Conservation (phyloP, 495 filamentous ascomycete species). For the Annulohypoxylon maeteangense region DNA sequence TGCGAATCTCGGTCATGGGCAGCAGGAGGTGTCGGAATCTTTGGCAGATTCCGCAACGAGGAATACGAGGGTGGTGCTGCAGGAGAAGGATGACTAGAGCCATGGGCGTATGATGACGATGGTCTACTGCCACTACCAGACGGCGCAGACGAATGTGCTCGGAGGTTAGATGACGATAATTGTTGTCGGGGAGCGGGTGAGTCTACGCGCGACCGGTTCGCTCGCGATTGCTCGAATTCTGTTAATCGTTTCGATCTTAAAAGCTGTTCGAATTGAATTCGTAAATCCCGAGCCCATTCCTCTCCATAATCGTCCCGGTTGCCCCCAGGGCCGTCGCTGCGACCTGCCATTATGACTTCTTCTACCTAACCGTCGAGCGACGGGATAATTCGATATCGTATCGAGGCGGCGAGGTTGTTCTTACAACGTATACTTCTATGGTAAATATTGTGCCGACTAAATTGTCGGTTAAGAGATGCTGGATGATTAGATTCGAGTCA, state of each 20-base stretch:
- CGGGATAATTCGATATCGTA: background rate
- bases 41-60: slow-evolving; percentile 77
- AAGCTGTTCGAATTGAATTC: slow-evolving; percentile 76
- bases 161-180: slow-evolving; percentile 56
- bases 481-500: slow-evolving; percentile 22
- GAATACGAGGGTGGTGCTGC: slow-evolving; percentile 70
- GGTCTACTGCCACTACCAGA: slow-evolving; percentile 49
- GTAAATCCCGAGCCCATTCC: slow-evolving; percentile 64
- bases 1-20: slow-evolving; percentile 73
- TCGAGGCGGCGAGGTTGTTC: background rate
- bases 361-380: slow-evolving; percentile 4
- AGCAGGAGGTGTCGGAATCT: slow-evolving; percentile 79
- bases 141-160: slow-evolving; percentile 50
- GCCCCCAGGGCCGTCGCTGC: slow-evolving; percentile 34
- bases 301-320: slow-evolving; percentile 56
- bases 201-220: slow-evolving; percentile 52
- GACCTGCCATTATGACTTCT: slow-evolving; percentile 40
- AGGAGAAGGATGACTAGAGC: slow-evolving; percentile 33
- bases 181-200: slow-evolving; percentile 50
- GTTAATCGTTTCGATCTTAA: slow-evolving; percentile 82
- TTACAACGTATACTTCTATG: slow-evolving; percentile 8
- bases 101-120: slow-evolving; percentile 52
- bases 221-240: slow-evolving; percentile 69
- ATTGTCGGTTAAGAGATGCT: slow-evolving; percentile 1
- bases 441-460: background rate